Base-by-base conservation (phyloP, 257 asterid species). In the Dorcoceras hygrometricum region DNA sequence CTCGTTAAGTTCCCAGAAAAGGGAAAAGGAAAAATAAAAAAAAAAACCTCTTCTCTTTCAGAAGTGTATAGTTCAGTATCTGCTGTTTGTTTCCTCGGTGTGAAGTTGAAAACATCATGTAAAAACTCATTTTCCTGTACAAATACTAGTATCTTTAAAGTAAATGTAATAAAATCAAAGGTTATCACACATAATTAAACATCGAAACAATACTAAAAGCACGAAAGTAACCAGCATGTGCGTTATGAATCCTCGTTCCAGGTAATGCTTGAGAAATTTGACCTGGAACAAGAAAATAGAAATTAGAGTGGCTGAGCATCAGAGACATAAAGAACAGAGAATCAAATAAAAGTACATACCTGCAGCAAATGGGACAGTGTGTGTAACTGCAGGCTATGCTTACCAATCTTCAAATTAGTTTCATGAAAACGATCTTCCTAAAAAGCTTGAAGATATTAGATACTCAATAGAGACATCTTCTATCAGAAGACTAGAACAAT, bases 51-150 rank as follows among this genome's bases (percentile, higher is more conserved):
- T 56, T 75, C 80, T 57, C 80, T 59, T 65, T 75, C 80, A 3
- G 66, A 22, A 58, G 14, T 55, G 71, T 70, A 69, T 22, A 57
- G 73, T 27, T 53, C 73, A n/a, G 56, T 50, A 59, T 56, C 69
- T 39, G 56, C 27, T 5, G 16, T 60, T 61, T 71, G 46, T 27
- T 66, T 66, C 14, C 58, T 39, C n/a, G 80, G 73, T 4, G 63
- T 60, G 57, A 76, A 76, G 76, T 70, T 68, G 73, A 76, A 76
- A 62, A 76, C 80, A 39, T 66, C 73, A 36, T 31, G 80, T 39
- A 76, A 51, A 63, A 76, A 76, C 23, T 76, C 73, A 55, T 71
- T 76, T 56, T 36, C 73, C 80, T 76, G 63, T 59, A 14, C 31
- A 53, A 18, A 36, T 22, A 34, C 14, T 24, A 34, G 51, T 1